phyloP scores from a whole-genome alignment of 2,329 filamentous ascomycete genomes.

The Lasiodiplodia gonubiensis region DNA sequence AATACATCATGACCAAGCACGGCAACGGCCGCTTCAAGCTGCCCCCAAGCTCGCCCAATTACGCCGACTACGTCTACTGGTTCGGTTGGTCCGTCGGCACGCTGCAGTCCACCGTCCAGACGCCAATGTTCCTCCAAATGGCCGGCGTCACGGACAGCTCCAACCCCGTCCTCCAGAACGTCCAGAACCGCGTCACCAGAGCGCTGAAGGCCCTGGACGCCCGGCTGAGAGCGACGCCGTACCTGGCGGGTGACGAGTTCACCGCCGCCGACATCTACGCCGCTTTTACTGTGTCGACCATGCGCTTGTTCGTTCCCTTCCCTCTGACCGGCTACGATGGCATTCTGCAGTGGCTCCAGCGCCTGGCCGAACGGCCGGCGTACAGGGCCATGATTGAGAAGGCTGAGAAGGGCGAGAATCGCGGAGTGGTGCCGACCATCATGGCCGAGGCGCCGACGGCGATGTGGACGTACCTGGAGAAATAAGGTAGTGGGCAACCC shows the following conservation, averaged over 20 bases:
- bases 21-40: conserved; percentile 56
- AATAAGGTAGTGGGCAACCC: background rate
- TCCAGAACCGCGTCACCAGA: conserved; percentile 43
- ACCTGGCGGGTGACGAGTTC: conserved; percentile 66
- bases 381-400: conserved; percentile 29
- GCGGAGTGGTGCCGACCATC: conserved; percentile 24
- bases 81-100: conserved; percentile 61
- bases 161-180: conserved; percentile 36
- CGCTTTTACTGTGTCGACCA: conserved; percentile 66
- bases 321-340: conserved; percentile 37
- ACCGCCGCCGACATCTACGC: conserved; percentile 71
- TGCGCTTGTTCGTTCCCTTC: conserved; percentile 58
- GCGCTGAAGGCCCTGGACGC: conserved; percentile 56
- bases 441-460: conserved; percentile 15
- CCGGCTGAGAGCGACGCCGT: conserved; percentile 54
- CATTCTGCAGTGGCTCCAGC: conserved; percentile 31
- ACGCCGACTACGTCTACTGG: conserved; percentile 69
- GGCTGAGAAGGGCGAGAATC: conserved; percentile 26
- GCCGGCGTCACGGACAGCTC: conserved; percentile 34
- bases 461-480: background rate
- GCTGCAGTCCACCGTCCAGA: conserved; percentile 46
- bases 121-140: conserved; percentile 38
- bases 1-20: conserved; percentile 63
- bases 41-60: conserved; percentile 54
- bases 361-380: conserved; percentile 16